Base-by-base conservation (phyloP, 2,329 filamentous ascomycete species). In the Ophiostoma tasmaniense region DNA sequence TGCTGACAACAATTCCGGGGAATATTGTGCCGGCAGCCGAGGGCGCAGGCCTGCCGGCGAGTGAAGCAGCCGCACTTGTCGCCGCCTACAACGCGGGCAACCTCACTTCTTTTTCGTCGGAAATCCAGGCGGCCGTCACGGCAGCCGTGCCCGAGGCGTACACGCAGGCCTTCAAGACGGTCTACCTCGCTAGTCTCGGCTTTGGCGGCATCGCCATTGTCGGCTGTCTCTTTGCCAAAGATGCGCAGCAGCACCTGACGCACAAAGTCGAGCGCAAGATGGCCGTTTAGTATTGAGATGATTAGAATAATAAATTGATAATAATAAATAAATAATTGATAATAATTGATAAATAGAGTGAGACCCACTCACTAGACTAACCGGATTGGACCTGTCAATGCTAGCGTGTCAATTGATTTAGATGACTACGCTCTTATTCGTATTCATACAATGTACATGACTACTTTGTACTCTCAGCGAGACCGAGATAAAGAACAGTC, bases 1-100 rank as follows among this genome's bases (percentile, higher is more conserved):
- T 79, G 25, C 69, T 73, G 0, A 66, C 73, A 2, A 77, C 75
- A 20, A 74, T 79, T 67, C 73, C 76, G 1, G 73, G 69, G 20
- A 55, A 55, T 10, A 55, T 55, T 8, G 50, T 55, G 50, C 50
- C 50, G 50, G 50, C 50, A 8, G 50, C 50, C 22, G 50, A 55
- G 50, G 25, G 50, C 22, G 50, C 50, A 10, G 50, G 50, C 8
- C n/a, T 55, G 25, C 20, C 45, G 3, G 10, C n/a, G 3, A 10
- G 50, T 10, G n/a, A 55, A 11, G 50, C 50, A 3, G n/a, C 50
- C 1, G 50, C 50, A 13, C 50, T 55, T 4, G 50, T 55, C 5
- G 50, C 50, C 17, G 50, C 50, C 50, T 55, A 55, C 22, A 55
- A 17, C 22, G 10, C 25, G n/a, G 50, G 50, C n/a, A 55, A 55